A percentile compares a stretch with the other conserved stretches of the same genome.
phyloP scores from a whole-genome alignment of 2,329 filamentous ascomycete species.

The Verticillium klebahnii region DNA sequence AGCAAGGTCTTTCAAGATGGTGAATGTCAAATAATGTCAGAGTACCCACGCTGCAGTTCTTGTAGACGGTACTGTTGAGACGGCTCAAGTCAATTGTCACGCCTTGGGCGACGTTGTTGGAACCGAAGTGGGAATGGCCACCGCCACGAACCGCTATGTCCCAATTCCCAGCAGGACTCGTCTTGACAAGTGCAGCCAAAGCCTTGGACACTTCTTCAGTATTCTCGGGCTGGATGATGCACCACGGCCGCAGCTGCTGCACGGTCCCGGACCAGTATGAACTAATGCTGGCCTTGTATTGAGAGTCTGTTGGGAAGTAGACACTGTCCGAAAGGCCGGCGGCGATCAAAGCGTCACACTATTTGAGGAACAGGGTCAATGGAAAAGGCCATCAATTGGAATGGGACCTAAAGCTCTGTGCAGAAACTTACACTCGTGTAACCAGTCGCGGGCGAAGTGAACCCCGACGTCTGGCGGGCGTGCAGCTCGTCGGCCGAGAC shows the following conservation, averaged over 20 bases:
- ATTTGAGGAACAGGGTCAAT: background rate
- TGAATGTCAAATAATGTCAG: background rate
- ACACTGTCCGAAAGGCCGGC: constrained; percentile 7
- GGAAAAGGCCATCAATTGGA: no score
- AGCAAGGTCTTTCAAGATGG: background rate
- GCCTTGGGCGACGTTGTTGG: constrained; percentile 32
- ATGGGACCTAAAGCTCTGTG: background rate
- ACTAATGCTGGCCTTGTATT: constrained; percentile 1
- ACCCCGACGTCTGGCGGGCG: background rate
- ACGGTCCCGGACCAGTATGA: constrained; percentile 18
- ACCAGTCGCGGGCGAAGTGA: background rate
- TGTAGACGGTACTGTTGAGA: constrained; percentile 18
- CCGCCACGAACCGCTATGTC: constrained; percentile 33
- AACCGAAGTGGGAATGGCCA: constrained; percentile 38
- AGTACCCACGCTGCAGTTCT: background rate
- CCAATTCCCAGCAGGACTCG: constrained; percentile 12
- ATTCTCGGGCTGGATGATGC: constrained; percentile 18
- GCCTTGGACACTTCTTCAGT: constrained; percentile 17
- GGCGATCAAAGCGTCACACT: constrained; percentile 11
- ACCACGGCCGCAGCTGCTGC: constrained; percentile 17
- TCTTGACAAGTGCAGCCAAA: constrained; percentile 12
- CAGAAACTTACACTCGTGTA: background rate
- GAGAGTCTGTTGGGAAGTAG: constrained; percentile 3
- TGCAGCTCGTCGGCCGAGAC: background rate
- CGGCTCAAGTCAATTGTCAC: constrained; percentile 33